Percentiles rank a stretch among this genome's conserved stretches.
Conservation (phyloP, 148 eudicot species). For the Rhododendron williamsianum region DNA sequence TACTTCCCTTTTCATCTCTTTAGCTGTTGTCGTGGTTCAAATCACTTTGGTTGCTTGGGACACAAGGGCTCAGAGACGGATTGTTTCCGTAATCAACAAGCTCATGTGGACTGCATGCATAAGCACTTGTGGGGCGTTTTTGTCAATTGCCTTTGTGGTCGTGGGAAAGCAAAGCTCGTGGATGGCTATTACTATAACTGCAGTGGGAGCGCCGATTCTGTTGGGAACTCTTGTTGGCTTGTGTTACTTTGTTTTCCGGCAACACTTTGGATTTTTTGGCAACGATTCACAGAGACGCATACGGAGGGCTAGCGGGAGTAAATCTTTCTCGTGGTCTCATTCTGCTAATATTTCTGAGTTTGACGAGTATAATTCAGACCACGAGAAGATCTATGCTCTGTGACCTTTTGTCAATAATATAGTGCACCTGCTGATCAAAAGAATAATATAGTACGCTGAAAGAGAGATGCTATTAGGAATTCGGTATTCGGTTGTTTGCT, state of each 20-base stretch:
- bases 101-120: slow-evolving; percentile 90
- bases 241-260: slow-evolving; percentile 79
- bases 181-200: slow-evolving; percentile 63
- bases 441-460: neutral
- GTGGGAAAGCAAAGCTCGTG: slow-evolving; percentile 64
- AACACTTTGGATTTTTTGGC: slow-evolving; percentile 57
- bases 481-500: neutral
- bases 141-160: slow-evolving; percentile 67
- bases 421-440: neutral
- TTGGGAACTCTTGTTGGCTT: slow-evolving; percentile 63
- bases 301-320: slow-evolving; percentile 66
- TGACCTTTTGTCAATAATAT: slow-evolving; percentile 18
- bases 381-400: slow-evolving; percentile 70
- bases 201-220: slow-evolving; percentile 57
- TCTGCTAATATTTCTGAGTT: slow-evolving; percentile 62
- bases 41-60: slow-evolving; percentile 89
- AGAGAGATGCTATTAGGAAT: neutral
- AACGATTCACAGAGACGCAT: slow-evolving; percentile 74
- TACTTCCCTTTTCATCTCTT: slow-evolving; percentile 64
- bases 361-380: slow-evolving; percentile 66
- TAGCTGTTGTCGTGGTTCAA: slow-evolving; percentile 87
- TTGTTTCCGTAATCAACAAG: slow-evolving; percentile 77
- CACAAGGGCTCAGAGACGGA: slow-evolving; percentile 63
- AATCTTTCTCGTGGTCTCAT: slow-evolving; percentile 79
- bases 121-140: slow-evolving; percentile 83